These are phyloP conservation scores for Helianthus annuus DNA, from an alignment of 129 eudicot species.

Conservation along the genomic window HanXRQr2.0-SUNRISE NC_035436.2:192434967-192435466, in stretches of 20 bases:
- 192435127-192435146: constrained; percentile 38
- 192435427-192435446: background rate
- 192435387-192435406: background rate
- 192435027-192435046: constrained; percentile 74
- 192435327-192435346: background rate
- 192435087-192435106: background rate
- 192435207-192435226: constrained; percentile 86
- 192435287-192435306: background rate
- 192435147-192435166: constrained; percentile 78
- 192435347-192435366: no score
- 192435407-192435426: background rate
- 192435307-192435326: background rate
- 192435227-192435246: constrained; percentile 91
- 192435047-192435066: constrained; percentile 64
- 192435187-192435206: constrained; percentile 66
- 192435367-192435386: background rate
- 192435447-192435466: constrained; percentile 9
- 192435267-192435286: constrained; percentile 31
- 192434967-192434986: constrained; percentile 52
- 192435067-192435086: background rate
- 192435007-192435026: constrained; percentile 91
- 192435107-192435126: background rate
- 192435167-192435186: constrained; percentile 93
- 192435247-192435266: constrained; percentile 89
- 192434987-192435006: constrained; percentile 96